Conservation (phyloP, 2,329 filamentous ascomycete species). For the Fusarium protoensiforme region DNA sequence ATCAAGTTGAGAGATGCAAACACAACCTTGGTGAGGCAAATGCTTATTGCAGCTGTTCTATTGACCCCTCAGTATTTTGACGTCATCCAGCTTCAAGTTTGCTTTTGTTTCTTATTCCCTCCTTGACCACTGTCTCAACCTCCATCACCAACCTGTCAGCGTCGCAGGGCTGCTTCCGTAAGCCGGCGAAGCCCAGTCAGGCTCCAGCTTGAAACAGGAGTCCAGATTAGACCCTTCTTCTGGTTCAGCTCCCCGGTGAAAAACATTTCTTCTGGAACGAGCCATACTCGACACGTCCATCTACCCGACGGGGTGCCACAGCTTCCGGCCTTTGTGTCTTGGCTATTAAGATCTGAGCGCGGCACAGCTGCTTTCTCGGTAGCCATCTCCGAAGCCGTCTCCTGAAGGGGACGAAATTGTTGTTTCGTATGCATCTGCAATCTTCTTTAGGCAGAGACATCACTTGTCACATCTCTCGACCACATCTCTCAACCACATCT, state of each 20-base stretch:
- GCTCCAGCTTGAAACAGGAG: slow-evolving; percentile 26
- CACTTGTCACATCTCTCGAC: slow-evolving; percentile 5
- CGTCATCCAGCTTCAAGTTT: slow-evolving; percentile 3
- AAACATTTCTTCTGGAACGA: slow-evolving; percentile 7
- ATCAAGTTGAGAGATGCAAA: neutral
- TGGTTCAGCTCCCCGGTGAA: slow-evolving; percentile 3
- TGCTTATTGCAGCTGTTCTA: neutral
- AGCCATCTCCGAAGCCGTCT: slow-evolving; percentile 10
- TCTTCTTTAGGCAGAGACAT: slow-evolving; percentile 3
- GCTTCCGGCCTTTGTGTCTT: slow-evolving; percentile 6
- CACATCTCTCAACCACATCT: neutral
- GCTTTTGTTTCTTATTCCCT: neutral
- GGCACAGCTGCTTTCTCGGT: slow-evolving; percentile 1
- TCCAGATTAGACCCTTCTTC: neutral
- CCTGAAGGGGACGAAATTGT: neutral
- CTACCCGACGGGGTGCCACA: neutral
- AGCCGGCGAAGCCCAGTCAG: neutral
- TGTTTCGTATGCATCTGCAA: slow-evolving; percentile 6
- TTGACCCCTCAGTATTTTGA: neutral
- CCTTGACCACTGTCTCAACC: neutral
- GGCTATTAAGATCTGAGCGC: slow-evolving; percentile 10
- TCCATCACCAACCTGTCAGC: neutral
- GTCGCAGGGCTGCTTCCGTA: neutral
- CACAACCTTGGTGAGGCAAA: neutral
- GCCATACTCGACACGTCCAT: slow-evolving; percentile 4